Evolutionary conservation across 352 stramenopile species (phyloP).

Genomic region (Globisporangium mamillatum): DNA sequence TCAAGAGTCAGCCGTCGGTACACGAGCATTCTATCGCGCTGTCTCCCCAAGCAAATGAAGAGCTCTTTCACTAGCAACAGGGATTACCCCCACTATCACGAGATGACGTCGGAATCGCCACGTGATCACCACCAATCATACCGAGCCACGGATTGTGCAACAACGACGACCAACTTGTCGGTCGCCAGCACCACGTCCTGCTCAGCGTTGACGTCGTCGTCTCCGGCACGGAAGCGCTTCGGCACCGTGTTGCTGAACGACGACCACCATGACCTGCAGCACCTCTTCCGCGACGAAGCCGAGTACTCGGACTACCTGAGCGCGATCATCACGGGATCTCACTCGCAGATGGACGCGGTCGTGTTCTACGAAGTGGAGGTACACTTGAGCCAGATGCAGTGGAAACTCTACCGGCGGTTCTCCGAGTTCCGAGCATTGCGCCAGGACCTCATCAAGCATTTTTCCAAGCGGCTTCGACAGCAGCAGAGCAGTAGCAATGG

Average conservation of each 20-base stretch:
- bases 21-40: slow-evolving; percentile 18
- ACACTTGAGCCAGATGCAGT: slow-evolving; percentile 61
- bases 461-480: slow-evolving; percentile 30
- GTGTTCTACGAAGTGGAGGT: slow-evolving; percentile 73
- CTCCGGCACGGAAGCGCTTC: slow-evolving; percentile 12
- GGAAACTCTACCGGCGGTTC: slow-evolving; percentile 59
- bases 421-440: slow-evolving; percentile 66
- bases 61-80: neutral
- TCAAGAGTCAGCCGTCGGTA: slow-evolving; percentile 4
- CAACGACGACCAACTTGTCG: neutral
- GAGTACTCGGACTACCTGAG: slow-evolving; percentile 82
- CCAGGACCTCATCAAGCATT: slow-evolving; percentile 60
- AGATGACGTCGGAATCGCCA: slow-evolving; percentile 6
- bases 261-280: slow-evolving; percentile 34
- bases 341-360: slow-evolving; percentile 49
- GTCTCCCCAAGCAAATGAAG: slow-evolving; percentile 11
- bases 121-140: neutral
- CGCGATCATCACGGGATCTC: slow-evolving; percentile 38
- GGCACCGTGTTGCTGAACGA: slow-evolving; percentile 36
- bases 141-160: slow-evolving; percentile 6
- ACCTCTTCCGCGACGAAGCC: slow-evolving; percentile 65
- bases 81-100: neutral
- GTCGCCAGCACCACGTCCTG: neutral
- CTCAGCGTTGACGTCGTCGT: slow-evolving; percentile 8
- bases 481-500: slow-evolving; percentile 8